A percentile compares a stretch with the other conserved stretches of the same genome.
Evolutionary conservation across 768 basidiomycete genomes (phyloP).

Genomic region (Amanita exitialis): DNA sequence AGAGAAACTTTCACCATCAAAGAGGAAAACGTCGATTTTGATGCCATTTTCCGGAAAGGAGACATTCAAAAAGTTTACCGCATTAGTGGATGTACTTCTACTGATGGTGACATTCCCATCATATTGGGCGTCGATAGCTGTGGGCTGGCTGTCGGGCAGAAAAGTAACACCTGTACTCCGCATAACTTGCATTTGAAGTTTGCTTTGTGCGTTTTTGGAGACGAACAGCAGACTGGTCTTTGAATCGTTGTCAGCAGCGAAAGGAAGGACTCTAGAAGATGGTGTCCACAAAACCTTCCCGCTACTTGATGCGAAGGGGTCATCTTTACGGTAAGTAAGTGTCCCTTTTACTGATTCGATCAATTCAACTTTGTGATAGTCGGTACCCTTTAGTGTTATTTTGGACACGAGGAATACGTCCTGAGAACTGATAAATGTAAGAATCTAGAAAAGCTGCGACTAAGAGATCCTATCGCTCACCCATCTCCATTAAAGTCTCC

Average conservation of each 20-base stretch:
- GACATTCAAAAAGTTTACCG: too few species aligned
- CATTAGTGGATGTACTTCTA: neutral
- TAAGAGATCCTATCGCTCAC: neutral
- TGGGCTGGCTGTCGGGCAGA: neutral
- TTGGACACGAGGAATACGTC: neutral
- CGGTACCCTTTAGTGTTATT: neutral
- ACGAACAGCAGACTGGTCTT: neutral
- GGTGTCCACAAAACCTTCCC: neutral
- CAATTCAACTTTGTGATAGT: neutral
- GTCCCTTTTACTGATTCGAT: neutral
- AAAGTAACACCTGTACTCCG: neutral
- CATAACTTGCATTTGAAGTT: neutral
- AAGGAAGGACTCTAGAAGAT: neutral
- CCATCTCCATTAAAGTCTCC: neutral
- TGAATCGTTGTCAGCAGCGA: neutral
- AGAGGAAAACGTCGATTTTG: too few species aligned
- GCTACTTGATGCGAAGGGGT: neutral
- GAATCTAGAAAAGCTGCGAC: neutral
- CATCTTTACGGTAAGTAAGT: neutral
- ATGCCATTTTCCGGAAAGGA: fast-evolving
- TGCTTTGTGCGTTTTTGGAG: neutral
- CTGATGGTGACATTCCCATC: neutral
- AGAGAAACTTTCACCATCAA: neutral
- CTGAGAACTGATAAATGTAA: neutral
- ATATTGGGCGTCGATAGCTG: neutral